Conservation (phyloP, 164 flowering plant genomes). For the Warburgia ugandensis region DNA sequence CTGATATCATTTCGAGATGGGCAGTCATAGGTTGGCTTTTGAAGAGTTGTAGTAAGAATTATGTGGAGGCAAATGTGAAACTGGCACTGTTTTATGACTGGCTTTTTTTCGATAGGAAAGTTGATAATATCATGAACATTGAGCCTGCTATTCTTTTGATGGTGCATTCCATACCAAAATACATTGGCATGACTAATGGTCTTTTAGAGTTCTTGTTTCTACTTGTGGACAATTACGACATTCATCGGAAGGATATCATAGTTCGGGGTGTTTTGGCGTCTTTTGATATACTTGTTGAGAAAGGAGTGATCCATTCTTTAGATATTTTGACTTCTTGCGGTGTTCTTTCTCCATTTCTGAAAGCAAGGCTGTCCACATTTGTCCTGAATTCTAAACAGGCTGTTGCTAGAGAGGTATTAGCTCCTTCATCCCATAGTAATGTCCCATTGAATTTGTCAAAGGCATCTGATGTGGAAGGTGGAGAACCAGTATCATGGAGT, state of each 20-base stretch:
- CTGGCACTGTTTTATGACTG: slow-evolving; percentile 90
- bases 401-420: slow-evolving; percentile 10
- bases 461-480: slow-evolving; percentile 4
- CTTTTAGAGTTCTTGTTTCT: slow-evolving; percentile 73
- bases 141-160: slow-evolving; percentile 84
- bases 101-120: slow-evolving; percentile 75
- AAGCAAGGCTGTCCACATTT: slow-evolving; percentile 32
- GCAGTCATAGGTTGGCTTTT: slow-evolving; percentile 91
- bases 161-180: slow-evolving; percentile 61
- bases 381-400: slow-evolving; percentile 13
- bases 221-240: slow-evolving; percentile 63
- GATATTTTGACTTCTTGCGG: slow-evolving; percentile 49
- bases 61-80: slow-evolving; percentile 56
- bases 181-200: slow-evolving; percentile 56
- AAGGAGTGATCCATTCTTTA: slow-evolving; percentile 54
- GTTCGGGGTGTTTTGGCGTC: slow-evolving; percentile 53
- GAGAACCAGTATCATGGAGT: neutral
- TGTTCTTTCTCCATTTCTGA: slow-evolving; percentile 45
- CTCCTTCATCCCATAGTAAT: slow-evolving; percentile 5
- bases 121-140: slow-evolving; percentile 76
- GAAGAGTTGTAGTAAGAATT: slow-evolving; percentile 45
- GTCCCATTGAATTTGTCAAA: slow-evolving; percentile 12
- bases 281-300: slow-evolving; percentile 41
- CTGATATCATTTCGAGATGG: slow-evolving; percentile 81
- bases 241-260: slow-evolving; percentile 37